A percentile compares a stretch with the other conserved stretches of the same genome.
Evolutionary conservation across 1,284 basidiomycete genomes (phyloP).

Genomic region (Exobasidium rhododendri): DNA sequence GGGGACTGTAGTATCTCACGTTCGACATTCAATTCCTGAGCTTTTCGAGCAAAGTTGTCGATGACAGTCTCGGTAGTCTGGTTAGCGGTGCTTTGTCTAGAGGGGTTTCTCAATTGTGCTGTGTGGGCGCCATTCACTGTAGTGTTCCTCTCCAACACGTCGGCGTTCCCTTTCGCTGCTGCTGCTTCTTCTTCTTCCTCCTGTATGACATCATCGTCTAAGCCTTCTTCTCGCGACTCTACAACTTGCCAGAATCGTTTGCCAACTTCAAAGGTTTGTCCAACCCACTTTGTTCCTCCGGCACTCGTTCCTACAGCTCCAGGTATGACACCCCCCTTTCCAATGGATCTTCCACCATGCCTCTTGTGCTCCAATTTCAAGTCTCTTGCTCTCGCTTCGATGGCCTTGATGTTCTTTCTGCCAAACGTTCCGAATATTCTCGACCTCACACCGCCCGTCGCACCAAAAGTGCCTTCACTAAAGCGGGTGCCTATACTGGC

Average conservation of each 20-base stretch:
- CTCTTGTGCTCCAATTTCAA: not conserved
- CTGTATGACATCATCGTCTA: slow-evolving; percentile 1
- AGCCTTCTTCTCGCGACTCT: slow-evolving; percentile 20
- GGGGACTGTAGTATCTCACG: not conserved
- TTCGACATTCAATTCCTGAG: not conserved
- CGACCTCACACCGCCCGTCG: slow-evolving; percentile 21
- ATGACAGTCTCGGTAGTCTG: not conserved
- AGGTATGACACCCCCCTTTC: slow-evolving; percentile 21
- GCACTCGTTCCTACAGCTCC: slow-evolving; percentile 43
- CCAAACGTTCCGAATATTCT: slow-evolving; percentile 17
- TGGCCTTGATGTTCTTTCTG: slow-evolving; percentile 16
- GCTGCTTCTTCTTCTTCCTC: slow-evolving; percentile 18
- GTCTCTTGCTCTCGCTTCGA: not conserved
- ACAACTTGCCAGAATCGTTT: slow-evolving; percentile 38
- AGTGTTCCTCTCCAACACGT: not conserved
- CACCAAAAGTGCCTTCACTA: slow-evolving; percentile 41
- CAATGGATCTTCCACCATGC: not conserved
- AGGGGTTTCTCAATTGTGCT: not conserved
- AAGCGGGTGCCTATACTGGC: slow-evolving; percentile 18
- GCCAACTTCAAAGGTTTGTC: slow-evolving; percentile 46
- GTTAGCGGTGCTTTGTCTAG: not conserved
- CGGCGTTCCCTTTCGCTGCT: too few species aligned
- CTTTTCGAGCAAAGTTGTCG: not conserved
- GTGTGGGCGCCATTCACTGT: not conserved
- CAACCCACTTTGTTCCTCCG: slow-evolving; percentile 51